Evolutionary conservation across 2,329 filamentous ascomycete species (phyloP), one percentile per base, ranked within the genome.

Genomic region (Endocalyx cinctus): DNA sequence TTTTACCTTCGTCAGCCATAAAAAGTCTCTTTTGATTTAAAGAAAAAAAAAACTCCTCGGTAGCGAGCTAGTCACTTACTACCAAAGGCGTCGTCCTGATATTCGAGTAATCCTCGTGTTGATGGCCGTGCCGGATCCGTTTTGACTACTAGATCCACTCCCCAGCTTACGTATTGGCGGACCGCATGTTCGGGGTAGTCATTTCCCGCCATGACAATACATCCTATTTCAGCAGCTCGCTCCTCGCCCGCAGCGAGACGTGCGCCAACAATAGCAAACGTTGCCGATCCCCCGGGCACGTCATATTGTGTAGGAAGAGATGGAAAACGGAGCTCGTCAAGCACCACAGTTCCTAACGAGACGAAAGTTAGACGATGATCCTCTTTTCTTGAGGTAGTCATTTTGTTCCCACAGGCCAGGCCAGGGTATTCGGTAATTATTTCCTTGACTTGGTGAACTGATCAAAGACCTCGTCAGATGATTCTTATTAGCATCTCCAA

Each of bases 311-410:
- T 37, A 10, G 39, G 17, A 6, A 39, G 42, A 25, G 39, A 31
- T 6, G 53, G 50, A 19, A 57, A 43, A 8, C 38, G 53, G 25
- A 62, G 51, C 34, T 60, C 57, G 33, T 61, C 59, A 4, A 60
- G 46, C 5, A 61, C 55, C 4, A 57, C 45, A 35, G 57, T 42
- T 14, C 58, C 58, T 8, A 62, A 38, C 25, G 55, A 61, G 17
- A 47, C 40, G 31, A 60, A 60, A 8, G 20, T n/a, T n/a, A n/a
- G 20, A n/a, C n/a, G n/a, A n/a, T n/a, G n/a, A n/a, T n/a, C n/a
- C n/a, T n/a, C n/a, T n/a, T n/a, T n/a, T n/a, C n/a, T n/a, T n/a
- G n/a, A n/a, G n/a, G n/a, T n/a, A n/a, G n/a, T n/a, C n/a, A n/a
- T n/a, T n/a, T n/a, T n/a, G n/a, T n/a, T n/a, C n/a, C n/a, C n/a